A percentile compares a stretch with the other conserved stretches of the same genome.
Evolutionary conservation across 2,329 filamentous ascomycete genomes (phyloP).

Genomic region (Xylaria digitata): DNA sequence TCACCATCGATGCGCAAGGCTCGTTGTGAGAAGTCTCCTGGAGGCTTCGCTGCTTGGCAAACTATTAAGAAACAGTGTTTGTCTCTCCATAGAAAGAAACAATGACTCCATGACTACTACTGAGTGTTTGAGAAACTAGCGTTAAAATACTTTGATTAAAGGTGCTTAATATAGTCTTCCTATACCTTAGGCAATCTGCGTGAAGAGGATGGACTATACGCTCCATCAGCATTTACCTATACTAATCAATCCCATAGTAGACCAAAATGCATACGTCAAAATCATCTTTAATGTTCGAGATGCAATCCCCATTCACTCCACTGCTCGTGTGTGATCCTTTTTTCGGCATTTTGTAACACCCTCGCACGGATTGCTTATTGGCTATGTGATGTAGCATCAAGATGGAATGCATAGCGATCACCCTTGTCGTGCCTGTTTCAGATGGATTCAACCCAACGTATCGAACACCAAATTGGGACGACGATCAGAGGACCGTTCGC

Average conservation of each 20-base stretch:
- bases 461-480: conserved; percentile 41
- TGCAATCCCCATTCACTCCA: not conserved
- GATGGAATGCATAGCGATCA: conserved; percentile 40
- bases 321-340: conserved; percentile 12
- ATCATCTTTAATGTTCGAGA: not conserved
- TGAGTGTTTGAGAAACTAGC: not conserved
- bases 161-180: not conserved
- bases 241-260: not conserved
- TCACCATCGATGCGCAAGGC: not conserved
- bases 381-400: conserved; percentile 14
- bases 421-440: conserved; percentile 52
- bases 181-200: not conserved
- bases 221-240: not conserved
- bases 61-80: conserved; percentile 6
- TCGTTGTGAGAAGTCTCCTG: not conserved
- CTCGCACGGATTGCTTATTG: conserved; percentile 15
- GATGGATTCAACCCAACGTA: conserved; percentile 51
- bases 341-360: conserved; percentile 26
- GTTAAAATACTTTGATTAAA: too few relatives aligned
- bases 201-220: not conserved
- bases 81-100: not conserved
- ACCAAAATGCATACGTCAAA: not conserved
- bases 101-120: not conserved
- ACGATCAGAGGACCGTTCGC: conserved; percentile 40
- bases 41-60: conserved; percentile 18